These are phyloP conservation scores for Calonectria leucothoes DNA, from an alignment of 2,329 filamentous ascomycete genomes.

Conservation along the genomic window DNA sequence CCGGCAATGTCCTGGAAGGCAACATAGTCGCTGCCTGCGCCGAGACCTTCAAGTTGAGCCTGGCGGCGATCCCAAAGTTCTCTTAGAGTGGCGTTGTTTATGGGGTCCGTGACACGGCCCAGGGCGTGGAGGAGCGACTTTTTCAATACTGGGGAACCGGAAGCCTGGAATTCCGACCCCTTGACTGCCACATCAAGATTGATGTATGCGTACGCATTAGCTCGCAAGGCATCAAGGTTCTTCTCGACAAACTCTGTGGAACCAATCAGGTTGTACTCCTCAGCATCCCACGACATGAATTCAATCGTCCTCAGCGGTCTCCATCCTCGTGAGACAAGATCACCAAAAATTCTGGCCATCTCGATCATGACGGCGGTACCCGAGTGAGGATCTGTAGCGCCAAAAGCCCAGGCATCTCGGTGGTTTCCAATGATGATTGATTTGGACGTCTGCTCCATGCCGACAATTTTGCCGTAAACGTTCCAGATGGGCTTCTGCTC, in stretches of 20 bases:
- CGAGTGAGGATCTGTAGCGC: slow-evolving; percentile 85
- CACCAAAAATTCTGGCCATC: slow-evolving; percentile 85
- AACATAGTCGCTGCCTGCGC: slow-evolving; percentile 84
- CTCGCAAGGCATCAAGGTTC: slow-evolving; percentile 77
- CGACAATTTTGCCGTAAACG: slow-evolving; percentile 84
- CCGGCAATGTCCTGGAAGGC: slow-evolving; percentile 94
- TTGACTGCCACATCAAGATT: slow-evolving; percentile 89
- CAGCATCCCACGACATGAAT: slow-evolving; percentile 96
- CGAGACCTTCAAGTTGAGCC: slow-evolving; percentile 74
- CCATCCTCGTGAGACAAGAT: slow-evolving; percentile 83
- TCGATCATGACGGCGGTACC: slow-evolving; percentile 94
- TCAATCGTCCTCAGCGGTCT: slow-evolving; percentile 92
- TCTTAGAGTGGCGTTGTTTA: slow-evolving; percentile 76
- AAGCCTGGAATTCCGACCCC: slow-evolving; percentile 79
- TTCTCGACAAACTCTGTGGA: slow-evolving; percentile 96
- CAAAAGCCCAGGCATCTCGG: slow-evolving; percentile 92
- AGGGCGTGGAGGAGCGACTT: slow-evolving; percentile 79
- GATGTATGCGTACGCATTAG: slow-evolving; percentile 85
- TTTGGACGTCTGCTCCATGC: slow-evolving; percentile 86
- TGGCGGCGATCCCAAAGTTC: slow-evolving; percentile 79
- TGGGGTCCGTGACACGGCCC: slow-evolving; percentile 79
- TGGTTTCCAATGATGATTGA: slow-evolving; percentile 93
- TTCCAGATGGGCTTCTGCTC: slow-evolving; percentile 91
- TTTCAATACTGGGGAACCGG: slow-evolving; percentile 84
- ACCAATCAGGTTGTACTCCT: slow-evolving; percentile 92